Conservation (phyloP, 208 protist genomes). For the Leptomonas seymouri region DNA sequence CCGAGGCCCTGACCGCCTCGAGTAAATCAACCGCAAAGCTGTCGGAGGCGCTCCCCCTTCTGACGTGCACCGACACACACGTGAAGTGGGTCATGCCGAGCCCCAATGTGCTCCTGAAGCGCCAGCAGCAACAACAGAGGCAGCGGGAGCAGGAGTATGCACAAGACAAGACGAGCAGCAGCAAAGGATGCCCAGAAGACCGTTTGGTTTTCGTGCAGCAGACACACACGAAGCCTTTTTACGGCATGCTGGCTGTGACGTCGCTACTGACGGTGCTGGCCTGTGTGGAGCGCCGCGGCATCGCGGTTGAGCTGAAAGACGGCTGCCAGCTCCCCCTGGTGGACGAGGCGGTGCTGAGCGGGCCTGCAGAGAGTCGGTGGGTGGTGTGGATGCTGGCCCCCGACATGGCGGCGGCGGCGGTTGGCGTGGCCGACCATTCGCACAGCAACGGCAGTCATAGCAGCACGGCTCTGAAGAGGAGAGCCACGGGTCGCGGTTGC, state of each 20-base stretch:
- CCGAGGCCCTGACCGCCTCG: background rate
- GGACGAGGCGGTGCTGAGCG: slow-evolving; percentile 32
- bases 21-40: background rate
- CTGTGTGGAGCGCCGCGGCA: slow-evolving; percentile 46
- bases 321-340: slow-evolving; percentile 55
- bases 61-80: slow-evolving; percentile 62
- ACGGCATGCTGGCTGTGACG: slow-evolving; percentile 56
- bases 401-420: slow-evolving; percentile 2
- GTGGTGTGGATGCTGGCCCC: slow-evolving; percentile 47
- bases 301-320: slow-evolving; percentile 63
- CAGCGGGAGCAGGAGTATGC: no score
- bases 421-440: no score
- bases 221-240: slow-evolving; percentile 26
- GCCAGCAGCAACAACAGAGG: background rate
- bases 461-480: background rate
- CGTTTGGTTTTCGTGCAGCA: background rate
- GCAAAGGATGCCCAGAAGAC: background rate
- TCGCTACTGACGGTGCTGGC: slow-evolving; percentile 55
- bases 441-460: background rate
- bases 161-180: background rate
- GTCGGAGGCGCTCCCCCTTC: background rate
- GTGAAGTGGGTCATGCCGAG: slow-evolving; percentile 72
- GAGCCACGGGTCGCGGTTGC: background rate
- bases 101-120: slow-evolving; percentile 16
- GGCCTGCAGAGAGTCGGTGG: slow-evolving; percentile 52